Conservation (phyloP, 257 asterid genomes). For the Paulownia fortunei region DNA sequence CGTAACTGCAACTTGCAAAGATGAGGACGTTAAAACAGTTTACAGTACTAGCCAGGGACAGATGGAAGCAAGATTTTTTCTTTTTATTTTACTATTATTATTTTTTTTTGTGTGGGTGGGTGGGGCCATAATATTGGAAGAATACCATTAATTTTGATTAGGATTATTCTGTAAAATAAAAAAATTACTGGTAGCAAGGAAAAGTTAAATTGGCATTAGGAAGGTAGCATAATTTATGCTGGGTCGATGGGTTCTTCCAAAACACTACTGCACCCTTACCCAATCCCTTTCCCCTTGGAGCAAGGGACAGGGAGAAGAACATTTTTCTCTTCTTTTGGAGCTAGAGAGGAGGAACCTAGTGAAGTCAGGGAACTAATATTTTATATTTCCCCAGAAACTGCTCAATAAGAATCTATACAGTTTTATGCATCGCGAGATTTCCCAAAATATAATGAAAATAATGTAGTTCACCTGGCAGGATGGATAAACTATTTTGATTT, state of each 20-base stretch:
- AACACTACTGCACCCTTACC: no score
- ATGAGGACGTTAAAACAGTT: not conserved
- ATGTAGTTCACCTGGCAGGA: not conserved
- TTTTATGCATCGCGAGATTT: not conserved
- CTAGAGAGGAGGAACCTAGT: not conserved
- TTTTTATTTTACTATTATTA: no score
- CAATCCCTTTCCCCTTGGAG: no score
- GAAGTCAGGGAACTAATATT: not conserved
- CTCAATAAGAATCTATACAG: not conserved
- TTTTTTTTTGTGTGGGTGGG: not conserved
- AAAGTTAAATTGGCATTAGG: not conserved
- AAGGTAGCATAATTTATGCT: not conserved
- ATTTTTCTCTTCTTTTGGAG: no score
- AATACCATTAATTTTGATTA: not conserved
- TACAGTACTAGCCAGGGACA: not conserved
- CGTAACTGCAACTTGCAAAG: not conserved
- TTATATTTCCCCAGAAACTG: not conserved
- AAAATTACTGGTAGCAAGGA: not conserved
- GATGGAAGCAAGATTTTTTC: not conserved
- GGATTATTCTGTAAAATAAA: not conserved
- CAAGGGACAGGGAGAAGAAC: no score
- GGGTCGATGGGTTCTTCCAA: no score
- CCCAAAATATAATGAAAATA: not conserved
- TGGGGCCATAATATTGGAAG: not conserved
- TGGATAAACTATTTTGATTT: not conserved